These are phyloP conservation scores for Lomentospora prolificans DNA, from an alignment of 2,329 filamentous ascomycete genomes.

Conservation along the genomic window DNA sequence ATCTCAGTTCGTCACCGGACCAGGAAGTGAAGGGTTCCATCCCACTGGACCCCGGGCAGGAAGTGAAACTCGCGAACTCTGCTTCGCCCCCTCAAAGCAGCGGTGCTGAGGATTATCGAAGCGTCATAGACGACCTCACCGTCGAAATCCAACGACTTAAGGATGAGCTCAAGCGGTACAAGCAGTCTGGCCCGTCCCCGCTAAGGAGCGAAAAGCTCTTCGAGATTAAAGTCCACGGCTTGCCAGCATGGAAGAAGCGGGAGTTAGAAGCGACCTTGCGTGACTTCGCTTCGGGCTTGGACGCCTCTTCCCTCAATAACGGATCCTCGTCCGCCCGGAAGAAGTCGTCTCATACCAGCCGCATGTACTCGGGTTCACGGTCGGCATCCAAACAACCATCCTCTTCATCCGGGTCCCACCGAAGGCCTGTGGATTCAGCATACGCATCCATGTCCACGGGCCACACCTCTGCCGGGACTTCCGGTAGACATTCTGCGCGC, in stretches of 20 bases:
- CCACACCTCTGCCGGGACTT: conserved; percentile 32
- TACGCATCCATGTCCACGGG: conserved; percentile 58
- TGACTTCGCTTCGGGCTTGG: conserved; percentile 57
- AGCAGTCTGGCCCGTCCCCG: conserved; percentile 55
- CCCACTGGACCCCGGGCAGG: conserved; percentile 13
- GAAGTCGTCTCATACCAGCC: conserved; percentile 28
- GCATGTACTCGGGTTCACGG: conserved; percentile 30
- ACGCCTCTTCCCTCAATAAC: conserved; percentile 31
- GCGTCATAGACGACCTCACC: conserved; percentile 80
- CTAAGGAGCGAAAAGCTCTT: conserved; percentile 70
- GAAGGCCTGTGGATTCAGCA: conserved; percentile 48
- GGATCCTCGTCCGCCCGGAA: conserved; percentile 28
- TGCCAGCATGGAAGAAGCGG: conserved; percentile 62
- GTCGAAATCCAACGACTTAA: conserved; percentile 74
- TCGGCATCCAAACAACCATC: conserved; percentile 42
- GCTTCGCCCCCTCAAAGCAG: conserved; percentile 37
- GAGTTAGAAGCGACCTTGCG: conserved; percentile 66
- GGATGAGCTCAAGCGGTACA: conserved; percentile 61
- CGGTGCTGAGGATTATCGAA: conserved; percentile 65
- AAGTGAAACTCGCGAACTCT: conserved; percentile 17
- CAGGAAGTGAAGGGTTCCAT: conserved; percentile 18
- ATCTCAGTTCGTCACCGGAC: conserved; percentile 41
- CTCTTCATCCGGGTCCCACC: conserved; percentile 42
- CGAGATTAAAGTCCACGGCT: conserved; percentile 68
- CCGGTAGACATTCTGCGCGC: conserved; percentile 25